Evolutionary conservation across 306 rosid species (phyloP).

Genomic region (Echinosophora koreensis): DNA sequence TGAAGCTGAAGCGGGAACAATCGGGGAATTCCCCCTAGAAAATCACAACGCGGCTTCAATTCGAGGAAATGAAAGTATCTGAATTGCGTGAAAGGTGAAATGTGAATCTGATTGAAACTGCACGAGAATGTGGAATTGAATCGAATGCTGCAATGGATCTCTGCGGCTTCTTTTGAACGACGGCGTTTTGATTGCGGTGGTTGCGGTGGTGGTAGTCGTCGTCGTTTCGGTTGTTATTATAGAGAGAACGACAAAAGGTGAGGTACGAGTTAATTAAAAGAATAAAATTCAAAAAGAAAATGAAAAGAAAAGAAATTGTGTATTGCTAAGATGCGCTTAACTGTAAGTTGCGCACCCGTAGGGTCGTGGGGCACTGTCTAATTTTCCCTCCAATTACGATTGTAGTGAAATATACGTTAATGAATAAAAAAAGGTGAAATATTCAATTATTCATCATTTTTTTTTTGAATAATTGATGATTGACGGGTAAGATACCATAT

Average conservation of each 20-base stretch:
- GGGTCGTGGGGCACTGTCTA: slow-evolving; percentile 33
- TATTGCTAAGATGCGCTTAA: slow-evolving; percentile 42
- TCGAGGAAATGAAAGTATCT: slow-evolving; percentile 35
- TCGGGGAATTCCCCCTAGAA: slow-evolving; percentile 30
- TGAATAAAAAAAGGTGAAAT: no score
- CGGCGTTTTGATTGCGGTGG: slow-evolving; percentile 46
- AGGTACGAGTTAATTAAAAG: slow-evolving; percentile 34
- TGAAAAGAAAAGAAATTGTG: neutral
- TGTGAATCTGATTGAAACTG: slow-evolving; percentile 40
- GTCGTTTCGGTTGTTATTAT: slow-evolving; percentile 33
- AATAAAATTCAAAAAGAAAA: neutral
- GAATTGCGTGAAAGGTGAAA: slow-evolving; percentile 28
- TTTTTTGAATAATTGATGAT: no score
- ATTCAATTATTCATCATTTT: no score
- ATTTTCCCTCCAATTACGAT: slow-evolving; percentile 45
- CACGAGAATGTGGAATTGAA: slow-evolving; percentile 25
- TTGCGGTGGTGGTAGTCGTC: slow-evolving; percentile 47
- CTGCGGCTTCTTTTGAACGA: slow-evolving; percentile 37
- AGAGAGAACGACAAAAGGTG: slow-evolving; percentile 47
- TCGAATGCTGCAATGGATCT: slow-evolving; percentile 52
- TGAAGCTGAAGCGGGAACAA: slow-evolving; percentile 40
- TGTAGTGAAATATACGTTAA: no score
- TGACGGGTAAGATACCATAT: no score
- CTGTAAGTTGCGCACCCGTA: slow-evolving; percentile 42
- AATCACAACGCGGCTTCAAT: slow-evolving; percentile 44